These are phyloP conservation scores for Globisporangium parvum DNA, from an alignment of 352 stramenopile genomes.

Conservation along the genomic window DNA sequence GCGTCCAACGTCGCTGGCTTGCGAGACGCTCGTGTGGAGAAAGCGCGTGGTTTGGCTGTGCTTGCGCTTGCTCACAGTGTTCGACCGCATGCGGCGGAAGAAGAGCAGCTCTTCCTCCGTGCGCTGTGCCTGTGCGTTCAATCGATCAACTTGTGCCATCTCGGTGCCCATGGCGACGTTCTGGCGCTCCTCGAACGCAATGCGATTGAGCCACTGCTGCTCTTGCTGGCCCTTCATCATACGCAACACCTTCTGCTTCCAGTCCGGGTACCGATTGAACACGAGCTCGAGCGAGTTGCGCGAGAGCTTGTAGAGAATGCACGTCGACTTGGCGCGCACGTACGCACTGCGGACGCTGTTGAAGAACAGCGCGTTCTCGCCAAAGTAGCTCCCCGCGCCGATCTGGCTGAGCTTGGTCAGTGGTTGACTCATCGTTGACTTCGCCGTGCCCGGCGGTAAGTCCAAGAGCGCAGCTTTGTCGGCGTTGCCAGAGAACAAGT, in stretches of 20 bases:
- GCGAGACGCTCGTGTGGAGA: conserved; percentile 5
- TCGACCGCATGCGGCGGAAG: conserved; percentile 26
- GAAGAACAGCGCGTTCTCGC: conserved; percentile 48
- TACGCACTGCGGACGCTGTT: conserved; percentile 45
- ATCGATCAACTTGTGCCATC: conserved; percentile 24
- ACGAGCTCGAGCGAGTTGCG: conserved; percentile 51
- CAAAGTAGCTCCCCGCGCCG: conserved; percentile 51
- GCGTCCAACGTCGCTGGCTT: conserved; percentile 2
- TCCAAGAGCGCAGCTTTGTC: neutral
- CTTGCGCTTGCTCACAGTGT: conserved; percentile 10
- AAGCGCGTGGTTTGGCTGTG: conserved; percentile 12
- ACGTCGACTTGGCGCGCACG: conserved; percentile 56
- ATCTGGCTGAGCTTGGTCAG: conserved; percentile 49
- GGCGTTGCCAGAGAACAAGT: neutral
- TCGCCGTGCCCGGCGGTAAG: too few species aligned
- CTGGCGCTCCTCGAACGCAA: conserved; percentile 31
- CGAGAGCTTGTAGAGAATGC: conserved; percentile 50
- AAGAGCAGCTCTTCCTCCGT: conserved; percentile 34
- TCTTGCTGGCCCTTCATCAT: conserved; percentile 63
- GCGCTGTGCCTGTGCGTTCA: conserved; percentile 26
- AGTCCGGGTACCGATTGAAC: conserved; percentile 52
- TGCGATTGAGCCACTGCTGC: conserved; percentile 40
- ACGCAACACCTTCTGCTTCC: conserved; percentile 55
- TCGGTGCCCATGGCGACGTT: conserved; percentile 25
- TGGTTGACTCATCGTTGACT: too few species aligned